Evolutionary conservation across 2,329 filamentous ascomycete species (phyloP).

Genomic region (Orbilia ellipsospora): DNA sequence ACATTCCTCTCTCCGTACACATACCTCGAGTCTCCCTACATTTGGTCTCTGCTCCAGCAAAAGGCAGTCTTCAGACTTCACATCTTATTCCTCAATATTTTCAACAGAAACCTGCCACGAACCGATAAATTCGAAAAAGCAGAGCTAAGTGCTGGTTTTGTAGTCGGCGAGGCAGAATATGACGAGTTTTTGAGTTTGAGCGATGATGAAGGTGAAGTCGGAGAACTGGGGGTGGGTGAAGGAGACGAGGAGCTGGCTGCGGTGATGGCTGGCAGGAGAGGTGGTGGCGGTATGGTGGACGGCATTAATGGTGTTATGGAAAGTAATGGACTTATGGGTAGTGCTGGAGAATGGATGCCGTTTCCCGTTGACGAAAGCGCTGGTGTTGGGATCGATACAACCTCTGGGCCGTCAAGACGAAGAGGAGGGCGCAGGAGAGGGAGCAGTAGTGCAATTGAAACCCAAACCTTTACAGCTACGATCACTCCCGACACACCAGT

Average conservation of each 20-base stretch:
- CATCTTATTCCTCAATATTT: slow-evolving; percentile 51
- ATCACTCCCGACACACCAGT: slow-evolving; percentile 49
- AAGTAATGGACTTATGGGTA: slow-evolving; percentile 17
- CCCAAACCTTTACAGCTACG: slow-evolving; percentile 51
- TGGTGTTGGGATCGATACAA: slow-evolving; percentile 17
- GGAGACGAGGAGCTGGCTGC: slow-evolving; percentile 34
- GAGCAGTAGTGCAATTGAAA: slow-evolving; percentile 36
- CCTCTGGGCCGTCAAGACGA: slow-evolving; percentile 19
- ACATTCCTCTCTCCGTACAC: slow-evolving; percentile 55
- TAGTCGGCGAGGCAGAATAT: slow-evolving; percentile 49
- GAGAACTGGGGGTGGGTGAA: slow-evolving; percentile 34
- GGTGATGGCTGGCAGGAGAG: slow-evolving; percentile 17
- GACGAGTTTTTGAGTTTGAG: slow-evolving; percentile 49
- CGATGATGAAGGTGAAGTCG: slow-evolving; percentile 44
- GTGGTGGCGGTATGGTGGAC: slow-evolving; percentile 3
- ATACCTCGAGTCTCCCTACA: slow-evolving; percentile 50
- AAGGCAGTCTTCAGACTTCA: slow-evolving; percentile 52
- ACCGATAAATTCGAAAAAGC: slow-evolving; percentile 52
- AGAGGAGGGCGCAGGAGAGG: slow-evolving; percentile 9
- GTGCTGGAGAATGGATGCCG: slow-evolving; percentile 26
- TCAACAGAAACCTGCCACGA: slow-evolving; percentile 43
- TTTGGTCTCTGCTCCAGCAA: slow-evolving; percentile 52
- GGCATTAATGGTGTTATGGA: slow-evolving; percentile 18
- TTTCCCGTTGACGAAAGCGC: slow-evolving; percentile 42
- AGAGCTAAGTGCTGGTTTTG: slow-evolving; percentile 38